Evolutionary conservation across 768 basidiomycete species (phyloP).

Genomic region (Suillus clintonianus): DNA sequence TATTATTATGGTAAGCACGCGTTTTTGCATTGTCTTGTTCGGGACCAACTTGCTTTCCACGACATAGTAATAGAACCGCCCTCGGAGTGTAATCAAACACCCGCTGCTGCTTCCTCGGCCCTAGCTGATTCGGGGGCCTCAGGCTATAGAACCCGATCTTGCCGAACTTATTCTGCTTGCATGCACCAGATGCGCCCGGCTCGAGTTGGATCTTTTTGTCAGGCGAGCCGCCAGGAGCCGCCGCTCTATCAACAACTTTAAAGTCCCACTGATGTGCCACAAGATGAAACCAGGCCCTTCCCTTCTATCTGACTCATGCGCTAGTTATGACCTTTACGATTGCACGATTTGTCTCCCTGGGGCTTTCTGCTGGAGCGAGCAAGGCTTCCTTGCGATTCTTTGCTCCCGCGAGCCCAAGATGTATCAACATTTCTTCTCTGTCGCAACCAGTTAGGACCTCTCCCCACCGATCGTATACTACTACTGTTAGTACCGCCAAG

Average conservation of each 20-base stretch:
- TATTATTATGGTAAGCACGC: neutral
- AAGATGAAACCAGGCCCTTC: neutral
- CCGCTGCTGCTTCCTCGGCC: neutral
- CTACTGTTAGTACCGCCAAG: neutral
- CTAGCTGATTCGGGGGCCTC: neutral
- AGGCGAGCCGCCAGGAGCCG: neutral
- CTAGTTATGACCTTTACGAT: slow-evolving; percentile 13
- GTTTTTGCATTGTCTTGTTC: neutral
- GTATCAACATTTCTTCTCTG: slow-evolving; percentile 2
- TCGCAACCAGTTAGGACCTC: neutral
- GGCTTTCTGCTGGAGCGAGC: neutral
- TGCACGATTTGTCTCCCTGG: slow-evolving; percentile 5
- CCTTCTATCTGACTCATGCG: neutral
- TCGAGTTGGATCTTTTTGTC: neutral
- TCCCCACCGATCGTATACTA: neutral
- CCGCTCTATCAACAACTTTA: neutral
- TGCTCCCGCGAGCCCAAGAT: neutral
- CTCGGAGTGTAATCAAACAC: neutral
- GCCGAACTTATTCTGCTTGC: neutral
- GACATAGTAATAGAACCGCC: neutral
- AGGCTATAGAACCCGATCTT: neutral
- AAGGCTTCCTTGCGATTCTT: neutral
- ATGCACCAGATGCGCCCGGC: neutral
- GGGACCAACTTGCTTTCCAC: neutral
- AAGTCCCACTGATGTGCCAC: neutral